A percentile compares a stretch with the other conserved stretches of the same genome.
phyloP scores from a whole-genome alignment of 495 filamentous ascomycete species.

The Penicillium lagena region DNA sequence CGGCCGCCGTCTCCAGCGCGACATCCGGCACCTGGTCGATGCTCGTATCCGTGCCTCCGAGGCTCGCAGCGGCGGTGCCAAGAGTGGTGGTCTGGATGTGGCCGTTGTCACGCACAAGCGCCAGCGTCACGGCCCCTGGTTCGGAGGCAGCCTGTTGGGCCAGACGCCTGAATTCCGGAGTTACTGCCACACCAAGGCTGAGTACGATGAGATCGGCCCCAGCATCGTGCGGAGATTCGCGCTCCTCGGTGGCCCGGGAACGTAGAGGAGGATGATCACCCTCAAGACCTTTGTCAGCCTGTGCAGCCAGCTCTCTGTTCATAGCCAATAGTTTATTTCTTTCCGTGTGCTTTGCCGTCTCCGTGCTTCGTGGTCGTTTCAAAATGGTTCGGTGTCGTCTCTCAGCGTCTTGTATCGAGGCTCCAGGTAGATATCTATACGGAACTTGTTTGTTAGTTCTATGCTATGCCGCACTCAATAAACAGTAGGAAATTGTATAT shows the following conservation, averaged over 20 bases:
- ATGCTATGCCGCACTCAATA: no score
- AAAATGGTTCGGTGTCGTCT: no score
- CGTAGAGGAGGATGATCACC: slow-evolving; percentile 3
- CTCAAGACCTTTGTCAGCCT: slow-evolving; percentile 16
- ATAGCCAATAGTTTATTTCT: slow-evolving; percentile 27
- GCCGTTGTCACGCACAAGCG: slow-evolving; percentile 94
- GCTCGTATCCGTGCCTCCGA: slow-evolving; percentile 86
- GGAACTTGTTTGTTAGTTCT: no score
- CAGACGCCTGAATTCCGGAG: slow-evolving; percentile 98
- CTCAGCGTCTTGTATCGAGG: slow-evolving; percentile 11
- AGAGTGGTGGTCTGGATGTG: slow-evolving; percentile 82
- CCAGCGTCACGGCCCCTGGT: slow-evolving; percentile 96
- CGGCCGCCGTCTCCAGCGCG: slow-evolving; percentile 87
- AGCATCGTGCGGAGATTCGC: slow-evolving; percentile 95
- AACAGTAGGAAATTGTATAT: no score
- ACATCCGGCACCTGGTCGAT: slow-evolving; percentile 93
- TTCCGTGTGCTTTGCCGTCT: slow-evolving; percentile 5
- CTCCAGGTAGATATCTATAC: slow-evolving; percentile 12
- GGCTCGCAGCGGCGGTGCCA: slow-evolving; percentile 76
- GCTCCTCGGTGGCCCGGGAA: slow-evolving; percentile 82
- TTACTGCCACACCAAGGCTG: slow-evolving; percentile 97
- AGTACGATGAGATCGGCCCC: slow-evolving; percentile 91
- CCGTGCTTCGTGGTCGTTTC: background rate
- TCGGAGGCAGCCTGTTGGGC: slow-evolving; percentile 90
- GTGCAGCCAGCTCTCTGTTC: slow-evolving; percentile 22